A percentile compares a stretch with the other conserved stretches of the same genome.
Evolutionary conservation across 1,284 basidiomycete species (phyloP).

Genomic region (Pseudozyma sp.): DNA sequence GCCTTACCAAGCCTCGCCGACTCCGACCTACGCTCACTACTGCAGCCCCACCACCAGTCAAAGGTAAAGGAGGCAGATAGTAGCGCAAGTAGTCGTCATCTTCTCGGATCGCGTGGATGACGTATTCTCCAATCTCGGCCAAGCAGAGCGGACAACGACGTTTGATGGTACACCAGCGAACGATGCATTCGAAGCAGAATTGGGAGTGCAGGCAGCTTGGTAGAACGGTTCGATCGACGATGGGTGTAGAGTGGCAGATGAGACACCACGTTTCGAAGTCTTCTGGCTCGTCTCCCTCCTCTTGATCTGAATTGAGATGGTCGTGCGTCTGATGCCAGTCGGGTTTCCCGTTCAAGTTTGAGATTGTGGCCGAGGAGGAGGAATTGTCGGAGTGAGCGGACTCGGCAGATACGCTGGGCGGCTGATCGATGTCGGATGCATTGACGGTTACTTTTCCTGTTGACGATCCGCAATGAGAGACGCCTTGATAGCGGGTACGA

Average conservation of each 20-base stretch:
- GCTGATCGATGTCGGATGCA: too few relatives aligned
- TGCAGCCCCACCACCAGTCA: background rate
- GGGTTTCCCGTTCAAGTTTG: too few relatives aligned
- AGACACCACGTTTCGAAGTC: conserved; percentile 59
- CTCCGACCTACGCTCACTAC: background rate
- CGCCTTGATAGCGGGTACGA: too few relatives aligned
- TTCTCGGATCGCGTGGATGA: conserved; percentile 62
- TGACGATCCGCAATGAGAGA: too few relatives aligned
- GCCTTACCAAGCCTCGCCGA: background rate
- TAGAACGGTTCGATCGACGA: conserved; percentile 64
- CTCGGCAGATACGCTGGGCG: too few relatives aligned
- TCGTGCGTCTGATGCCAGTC: too few relatives aligned
- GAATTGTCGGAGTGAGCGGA: too few relatives aligned
- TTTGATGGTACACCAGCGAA: conserved; percentile 62
- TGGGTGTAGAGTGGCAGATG: conserved; percentile 61
- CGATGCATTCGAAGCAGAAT: conserved; percentile 68
- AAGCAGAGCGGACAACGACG: conserved; percentile 67
- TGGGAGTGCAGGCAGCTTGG: conserved; percentile 62
- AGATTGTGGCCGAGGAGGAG: too few relatives aligned
- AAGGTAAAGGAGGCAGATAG: conserved; percentile 38
- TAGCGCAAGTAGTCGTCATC: conserved; percentile 63
- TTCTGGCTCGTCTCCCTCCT: conserved; percentile 5
- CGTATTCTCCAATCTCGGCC: conserved; percentile 49
- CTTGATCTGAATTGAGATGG: background rate
- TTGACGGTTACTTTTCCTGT: too few relatives aligned